Percentiles rank a stretch among this genome's conserved stretches.
Evolutionary conservation across 768 basidiomycete genomes (phyloP).

Genomic region (Termitomyces sp.): DNA sequence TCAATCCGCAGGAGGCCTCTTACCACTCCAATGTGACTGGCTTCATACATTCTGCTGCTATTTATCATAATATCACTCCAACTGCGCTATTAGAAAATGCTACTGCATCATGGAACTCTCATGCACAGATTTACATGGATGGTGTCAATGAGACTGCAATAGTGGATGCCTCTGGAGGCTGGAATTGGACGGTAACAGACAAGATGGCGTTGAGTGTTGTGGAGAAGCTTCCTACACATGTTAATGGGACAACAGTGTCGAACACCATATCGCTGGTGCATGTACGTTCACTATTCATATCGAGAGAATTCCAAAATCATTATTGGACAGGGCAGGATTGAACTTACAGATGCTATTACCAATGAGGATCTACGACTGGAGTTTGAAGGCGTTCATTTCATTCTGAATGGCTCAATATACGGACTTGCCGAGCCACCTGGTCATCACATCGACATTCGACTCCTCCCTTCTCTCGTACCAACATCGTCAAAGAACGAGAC

Average conservation of each 20-base stretch:
- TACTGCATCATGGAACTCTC: slow-evolving; percentile 44
- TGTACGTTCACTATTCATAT: slow-evolving; percentile 38
- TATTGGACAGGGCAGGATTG: slow-evolving; percentile 59
- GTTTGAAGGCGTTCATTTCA: slow-evolving; percentile 75
- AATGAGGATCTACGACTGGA: slow-evolving; percentile 63
- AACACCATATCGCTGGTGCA: slow-evolving; percentile 58
- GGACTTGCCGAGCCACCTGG: slow-evolving; percentile 64
- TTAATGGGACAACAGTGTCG: slow-evolving; percentile 30
- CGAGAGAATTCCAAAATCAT: slow-evolving; percentile 1
- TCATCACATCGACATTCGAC: slow-evolving; percentile 58
- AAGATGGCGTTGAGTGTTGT: slow-evolving; percentile 65
- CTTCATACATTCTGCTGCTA: slow-evolving; percentile 63
- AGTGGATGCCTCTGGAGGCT: slow-evolving; percentile 44
- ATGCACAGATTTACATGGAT: slow-evolving; percentile 48
- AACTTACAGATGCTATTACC: slow-evolving; percentile 51
- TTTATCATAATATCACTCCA: slow-evolving; percentile 63
- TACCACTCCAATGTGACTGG: slow-evolving; percentile 80
- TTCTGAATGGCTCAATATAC: slow-evolving; percentile 72
- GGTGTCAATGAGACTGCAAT: slow-evolving; percentile 50
- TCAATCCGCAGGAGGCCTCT: slow-evolving; percentile 46
- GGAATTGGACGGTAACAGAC: slow-evolving; percentile 68
- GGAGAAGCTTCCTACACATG: slow-evolving; percentile 47
- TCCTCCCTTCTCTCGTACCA: slow-evolving; percentile 66
- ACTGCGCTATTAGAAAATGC: slow-evolving; percentile 34
- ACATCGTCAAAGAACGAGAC: slow-evolving; percentile 52